Evolutionary conservation across 768 basidiomycete species (phyloP).

Genomic region (Coprinellus micaceus): DNA sequence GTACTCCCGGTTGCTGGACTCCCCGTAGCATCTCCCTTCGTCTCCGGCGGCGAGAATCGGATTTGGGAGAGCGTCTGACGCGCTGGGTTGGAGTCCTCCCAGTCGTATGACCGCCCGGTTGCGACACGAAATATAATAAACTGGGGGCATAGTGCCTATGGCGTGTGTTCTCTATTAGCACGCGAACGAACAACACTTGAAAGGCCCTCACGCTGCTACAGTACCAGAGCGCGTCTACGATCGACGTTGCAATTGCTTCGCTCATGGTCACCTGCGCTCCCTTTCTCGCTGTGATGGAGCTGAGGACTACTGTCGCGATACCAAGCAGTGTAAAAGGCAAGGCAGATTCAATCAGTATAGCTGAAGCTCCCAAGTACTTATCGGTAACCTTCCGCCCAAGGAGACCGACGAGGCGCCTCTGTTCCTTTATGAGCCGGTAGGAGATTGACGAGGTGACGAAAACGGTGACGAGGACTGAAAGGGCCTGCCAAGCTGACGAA

Average conservation of each 20-base stretch:
- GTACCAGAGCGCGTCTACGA: background rate
- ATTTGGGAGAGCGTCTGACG: background rate
- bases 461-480: background rate
- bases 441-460: background rate
- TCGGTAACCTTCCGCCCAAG: background rate
- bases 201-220: background rate
- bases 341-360: background rate
- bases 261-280: background rate
- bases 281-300: no score
- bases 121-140: background rate
- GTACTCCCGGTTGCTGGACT: no score
- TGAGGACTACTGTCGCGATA: background rate
- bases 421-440: background rate
- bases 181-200: background rate
- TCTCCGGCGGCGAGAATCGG: background rate
- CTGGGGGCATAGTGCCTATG: background rate
- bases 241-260: background rate
- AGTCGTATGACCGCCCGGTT: background rate
- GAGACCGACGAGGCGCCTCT: background rate
- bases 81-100: background rate
- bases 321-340: background rate
- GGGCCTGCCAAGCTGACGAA: background rate
- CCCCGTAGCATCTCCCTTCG: no score
- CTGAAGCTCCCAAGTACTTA: background rate
- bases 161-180: no score